These are phyloP conservation scores for Orbilia brochopaga DNA, from an alignment of 2,329 filamentous ascomycete genomes.

Conservation along the genomic window DNA sequence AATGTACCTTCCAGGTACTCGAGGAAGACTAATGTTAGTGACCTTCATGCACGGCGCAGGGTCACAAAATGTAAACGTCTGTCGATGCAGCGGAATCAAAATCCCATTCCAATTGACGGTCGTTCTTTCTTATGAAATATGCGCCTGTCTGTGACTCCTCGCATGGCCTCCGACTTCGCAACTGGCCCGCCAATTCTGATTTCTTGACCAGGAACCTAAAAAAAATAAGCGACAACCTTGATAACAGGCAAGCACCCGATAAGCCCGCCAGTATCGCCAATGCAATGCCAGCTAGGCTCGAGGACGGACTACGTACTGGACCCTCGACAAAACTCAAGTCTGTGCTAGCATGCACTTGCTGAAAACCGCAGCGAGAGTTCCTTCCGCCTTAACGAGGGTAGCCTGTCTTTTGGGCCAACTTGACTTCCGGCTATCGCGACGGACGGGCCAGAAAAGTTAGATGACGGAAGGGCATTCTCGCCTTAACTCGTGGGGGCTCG, in stretches of 20 bases:
- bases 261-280: slow-evolving; percentile 8
- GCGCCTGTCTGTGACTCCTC: neutral
- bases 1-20: too few relatives aligned
- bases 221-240: slow-evolving; percentile 49
- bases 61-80: too few relatives aligned
- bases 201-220: slow-evolving; percentile 1
- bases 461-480: slow-evolving; percentile 45
- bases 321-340: neutral
- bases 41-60: too few relatives aligned
- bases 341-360: neutral
- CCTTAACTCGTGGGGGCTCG: slow-evolving; percentile 42
- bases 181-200: neutral
- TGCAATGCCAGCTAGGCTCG: too few relatives aligned
- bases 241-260: slow-evolving; percentile 29
- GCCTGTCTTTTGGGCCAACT: neutral
- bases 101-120: too few relatives aligned
- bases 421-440: slow-evolving; percentile 26
- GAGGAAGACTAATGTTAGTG: too few relatives aligned
- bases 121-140: too few relatives aligned
- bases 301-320: too few relatives aligned
- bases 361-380: slow-evolving; percentile 1
- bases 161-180: slow-evolving; percentile 4
- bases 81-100: too few relatives aligned
- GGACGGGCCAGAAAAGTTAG: slow-evolving; percentile 15
- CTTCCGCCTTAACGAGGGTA: neutral